phyloP scores from a whole-genome alignment of 2,329 filamentous ascomycete species.

The Trichoderma harzianum region DNA sequence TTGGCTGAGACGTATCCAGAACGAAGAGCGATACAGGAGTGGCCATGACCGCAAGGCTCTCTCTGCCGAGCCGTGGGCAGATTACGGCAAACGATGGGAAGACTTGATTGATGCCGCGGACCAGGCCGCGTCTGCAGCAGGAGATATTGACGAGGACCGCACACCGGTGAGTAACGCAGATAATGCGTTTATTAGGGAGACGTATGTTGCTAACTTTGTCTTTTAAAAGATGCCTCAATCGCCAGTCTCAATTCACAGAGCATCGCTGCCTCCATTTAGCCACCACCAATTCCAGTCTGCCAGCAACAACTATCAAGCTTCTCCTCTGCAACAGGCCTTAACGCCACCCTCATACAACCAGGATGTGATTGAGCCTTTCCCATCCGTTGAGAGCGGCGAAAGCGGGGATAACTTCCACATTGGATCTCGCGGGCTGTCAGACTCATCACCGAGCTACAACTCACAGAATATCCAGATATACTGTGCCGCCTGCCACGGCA shows the following conservation, averaged over 20 bases:
- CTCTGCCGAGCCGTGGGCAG: slow-evolving; percentile 78
- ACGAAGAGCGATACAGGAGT: slow-evolving; percentile 62
- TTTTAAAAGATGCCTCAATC: slow-evolving; percentile 57
- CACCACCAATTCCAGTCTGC: slow-evolving; percentile 57
- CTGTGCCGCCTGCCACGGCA: slow-evolving; percentile 79
- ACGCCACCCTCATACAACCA: slow-evolving; percentile 74
- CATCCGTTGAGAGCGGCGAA: slow-evolving; percentile 79
- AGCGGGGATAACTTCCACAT: slow-evolving; percentile 71
- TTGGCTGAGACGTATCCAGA: slow-evolving; percentile 58
- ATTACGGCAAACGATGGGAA: slow-evolving; percentile 90
- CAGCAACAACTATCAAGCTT: slow-evolving; percentile 71
- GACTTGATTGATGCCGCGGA: slow-evolving; percentile 87
- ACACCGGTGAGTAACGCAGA: slow-evolving; percentile 65
- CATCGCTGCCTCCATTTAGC: slow-evolving; percentile 59
- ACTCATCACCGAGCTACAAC: slow-evolving; percentile 71
- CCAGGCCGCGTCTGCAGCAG: slow-evolving; percentile 74
- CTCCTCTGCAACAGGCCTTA: slow-evolving; percentile 83
- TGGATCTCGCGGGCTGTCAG: slow-evolving; percentile 58
- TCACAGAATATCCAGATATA: slow-evolving; percentile 83
- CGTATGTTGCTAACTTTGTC: neutral
- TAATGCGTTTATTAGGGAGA: neutral
- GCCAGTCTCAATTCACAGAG: slow-evolving; percentile 60
- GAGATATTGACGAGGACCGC: slow-evolving; percentile 85
- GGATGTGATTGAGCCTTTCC: slow-evolving; percentile 73
- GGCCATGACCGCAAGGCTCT: slow-evolving; percentile 77